Evolutionary conservation across 257 asterid genomes (phyloP).

Genomic region (Plantago elongata): DNA sequence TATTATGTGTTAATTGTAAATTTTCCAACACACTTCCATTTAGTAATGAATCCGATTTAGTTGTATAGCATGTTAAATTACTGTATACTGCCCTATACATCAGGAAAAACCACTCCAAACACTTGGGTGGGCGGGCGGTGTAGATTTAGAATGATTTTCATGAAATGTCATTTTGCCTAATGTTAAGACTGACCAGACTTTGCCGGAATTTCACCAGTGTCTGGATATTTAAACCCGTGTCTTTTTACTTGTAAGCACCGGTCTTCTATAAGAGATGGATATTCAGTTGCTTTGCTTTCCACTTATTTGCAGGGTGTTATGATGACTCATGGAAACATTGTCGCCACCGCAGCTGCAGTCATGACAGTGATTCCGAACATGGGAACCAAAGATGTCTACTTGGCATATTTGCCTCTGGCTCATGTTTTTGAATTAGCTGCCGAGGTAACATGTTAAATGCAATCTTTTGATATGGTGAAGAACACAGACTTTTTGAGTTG

Average conservation of each 20-base stretch:
- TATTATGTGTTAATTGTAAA: constrained; percentile 1
- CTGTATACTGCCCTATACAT: too few species aligned
- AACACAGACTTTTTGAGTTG: constrained; percentile 12
- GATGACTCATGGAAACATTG: constrained; percentile 90
- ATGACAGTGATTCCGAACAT: constrained; percentile 71
- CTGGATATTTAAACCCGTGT: background rate
- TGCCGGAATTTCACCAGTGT: background rate
- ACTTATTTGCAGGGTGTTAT: constrained; percentile 70
- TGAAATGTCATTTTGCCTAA: too few species aligned
- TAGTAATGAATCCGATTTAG: background rate
- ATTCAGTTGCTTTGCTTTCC: constrained; percentile 11
- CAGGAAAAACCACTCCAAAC: too few species aligned
- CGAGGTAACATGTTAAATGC: constrained; percentile 51
- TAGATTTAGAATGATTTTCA: too few species aligned
- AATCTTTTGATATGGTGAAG: constrained; percentile 13
- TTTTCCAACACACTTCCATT: constrained; percentile 9
- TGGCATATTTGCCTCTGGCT: constrained; percentile 93
- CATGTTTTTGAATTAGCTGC: constrained; percentile 93
- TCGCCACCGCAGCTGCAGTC: constrained; percentile 90
- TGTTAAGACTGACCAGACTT: background rate
- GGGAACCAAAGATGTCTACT: constrained; percentile 63
- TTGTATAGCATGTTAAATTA: background rate
- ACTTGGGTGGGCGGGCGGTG: too few species aligned
- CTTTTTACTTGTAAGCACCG: constrained; percentile 13
- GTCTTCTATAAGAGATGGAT: constrained; percentile 8